These are phyloP conservation scores for Trichoderma gamsii DNA, from an alignment of 495 filamentous ascomycete genomes.

Conservation along the genomic window DNA sequence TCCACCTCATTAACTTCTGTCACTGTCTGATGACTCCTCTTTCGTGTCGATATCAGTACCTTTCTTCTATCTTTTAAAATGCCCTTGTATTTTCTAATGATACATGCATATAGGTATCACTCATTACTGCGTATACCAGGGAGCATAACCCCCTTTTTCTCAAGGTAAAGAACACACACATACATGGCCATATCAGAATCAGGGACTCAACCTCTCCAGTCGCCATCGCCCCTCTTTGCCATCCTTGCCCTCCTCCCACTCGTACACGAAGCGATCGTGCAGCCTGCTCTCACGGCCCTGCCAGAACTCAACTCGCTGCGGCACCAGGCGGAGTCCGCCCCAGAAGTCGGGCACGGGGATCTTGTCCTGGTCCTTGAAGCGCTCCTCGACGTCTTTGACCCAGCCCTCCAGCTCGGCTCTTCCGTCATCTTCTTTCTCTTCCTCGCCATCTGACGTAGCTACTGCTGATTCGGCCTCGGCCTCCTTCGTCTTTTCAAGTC, in stretches of 20 bases:
- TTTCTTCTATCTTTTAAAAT: not conserved
- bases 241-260: conserved; percentile 35
- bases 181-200: not conserved
- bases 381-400: conserved; percentile 64
- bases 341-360: conserved; percentile 92
- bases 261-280: conserved; percentile 91
- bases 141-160: too few relatives aligned
- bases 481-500: not conserved
- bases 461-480: conserved; percentile 18
- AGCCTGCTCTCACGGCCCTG: conserved; percentile 80
- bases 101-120: not conserved
- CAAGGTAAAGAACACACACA: not conserved
- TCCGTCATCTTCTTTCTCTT: conserved; percentile 49
- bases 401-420: conserved; percentile 57
- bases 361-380: conserved; percentile 64
- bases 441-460: conserved; percentile 24
- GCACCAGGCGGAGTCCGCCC: conserved; percentile 83
- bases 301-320: conserved; percentile 90
- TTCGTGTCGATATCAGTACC: not conserved
- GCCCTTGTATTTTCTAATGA: not conserved
- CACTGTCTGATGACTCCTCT: not conserved
- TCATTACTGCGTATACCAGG: too few relatives aligned
- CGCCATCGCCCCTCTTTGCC: conserved; percentile 41
- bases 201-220: conserved; percentile 58
- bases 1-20: not conserved